Conservation (phyloP, 305 asterid species). For the Lippia alba region DNA sequence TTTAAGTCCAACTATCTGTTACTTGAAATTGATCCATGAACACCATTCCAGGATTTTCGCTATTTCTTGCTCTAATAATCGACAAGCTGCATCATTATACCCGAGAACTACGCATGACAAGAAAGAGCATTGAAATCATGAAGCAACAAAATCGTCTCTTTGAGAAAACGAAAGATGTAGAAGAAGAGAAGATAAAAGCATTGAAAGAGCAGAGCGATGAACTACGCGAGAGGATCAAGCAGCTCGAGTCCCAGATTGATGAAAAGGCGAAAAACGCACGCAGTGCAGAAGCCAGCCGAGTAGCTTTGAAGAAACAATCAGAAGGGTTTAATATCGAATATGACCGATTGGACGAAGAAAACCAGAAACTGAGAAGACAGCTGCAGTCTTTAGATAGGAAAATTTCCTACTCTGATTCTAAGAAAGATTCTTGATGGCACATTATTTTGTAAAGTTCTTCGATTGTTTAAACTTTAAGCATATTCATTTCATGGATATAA, state of each 20-base stretch:
- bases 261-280: conserved; percentile 62
- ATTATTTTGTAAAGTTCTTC: not conserved
- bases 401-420: conserved; percentile 70
- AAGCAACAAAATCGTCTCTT: conserved; percentile 69
- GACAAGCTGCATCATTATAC: conserved; percentile 86
- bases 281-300: conserved; percentile 72
- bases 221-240: conserved; percentile 50
- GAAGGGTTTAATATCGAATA: conserved; percentile 91
- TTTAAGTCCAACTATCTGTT: no score
- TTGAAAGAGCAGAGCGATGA: conserved; percentile 61
- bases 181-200: conserved; percentile 51
- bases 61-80: conserved; percentile 84
- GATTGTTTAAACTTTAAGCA: no score
- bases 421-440: conserved; percentile 60
- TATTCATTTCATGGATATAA: no score
- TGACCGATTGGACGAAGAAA: conserved; percentile 87
- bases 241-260: conserved; percentile 60
- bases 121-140: conserved; percentile 70
- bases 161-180: conserved; percentile 56
- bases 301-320: conserved; percentile 82
- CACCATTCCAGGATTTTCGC: conserved; percentile 61
- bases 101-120: conserved; percentile 75
- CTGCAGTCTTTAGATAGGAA: conserved; percentile 73
- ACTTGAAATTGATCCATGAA: no score
- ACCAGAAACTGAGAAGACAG: conserved; percentile 75